Percentiles rank a stretch among this genome's conserved stretches.
Conservation (phyloP, 164 flowering plant genomes). For the Aristolochia fimbriata region DNA sequence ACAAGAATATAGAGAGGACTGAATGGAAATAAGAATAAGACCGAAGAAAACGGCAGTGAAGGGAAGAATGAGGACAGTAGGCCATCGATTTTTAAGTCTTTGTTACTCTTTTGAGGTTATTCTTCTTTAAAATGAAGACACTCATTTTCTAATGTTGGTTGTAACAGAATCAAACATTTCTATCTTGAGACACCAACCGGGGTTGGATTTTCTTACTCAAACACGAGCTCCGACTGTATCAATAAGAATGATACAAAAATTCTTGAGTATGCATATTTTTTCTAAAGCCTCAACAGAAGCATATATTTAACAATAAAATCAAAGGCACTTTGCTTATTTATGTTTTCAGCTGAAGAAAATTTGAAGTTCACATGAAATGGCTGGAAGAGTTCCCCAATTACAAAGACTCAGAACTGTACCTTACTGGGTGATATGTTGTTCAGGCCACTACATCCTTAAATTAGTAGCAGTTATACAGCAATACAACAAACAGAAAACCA, state of each 20-base stretch:
- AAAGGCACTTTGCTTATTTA: background rate
- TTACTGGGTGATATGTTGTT: background rate
- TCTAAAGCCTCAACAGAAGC: too few species aligned
- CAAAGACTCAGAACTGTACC: conserved; percentile 26
- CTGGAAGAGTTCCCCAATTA: conserved; percentile 32
- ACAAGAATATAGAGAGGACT: conserved; percentile 20
- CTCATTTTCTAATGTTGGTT: background rate
- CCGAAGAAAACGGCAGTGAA: conserved; percentile 49
- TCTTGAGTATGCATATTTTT: conserved; percentile 8
- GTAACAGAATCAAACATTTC: conserved; percentile 32
- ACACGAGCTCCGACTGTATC: conserved; percentile 26
- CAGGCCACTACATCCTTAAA: conserved; percentile 44
- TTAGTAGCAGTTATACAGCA: conserved; percentile 30
- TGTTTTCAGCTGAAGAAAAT: conserved; percentile 30
- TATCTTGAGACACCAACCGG: conserved; percentile 41
- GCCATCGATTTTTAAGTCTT: conserved; percentile 11
- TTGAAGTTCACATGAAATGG: conserved; percentile 29
- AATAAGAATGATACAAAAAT: conserved; percentile 31
- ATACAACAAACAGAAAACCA: conserved; percentile 23
- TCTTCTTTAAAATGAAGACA: too few species aligned
- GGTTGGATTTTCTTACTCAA: conserved; percentile 46
- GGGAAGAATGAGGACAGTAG: conserved; percentile 37
- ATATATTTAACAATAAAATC: too few species aligned
- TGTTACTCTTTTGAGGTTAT: background rate
- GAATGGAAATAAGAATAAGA: conserved; percentile 52